Percentiles rank a stretch among this genome's conserved stretches.
These are phyloP conservation scores for Fragilariopsis cylindrus DNA, from an alignment of 108 stramenopile genomes.

Conservation along the genomic window DNA sequence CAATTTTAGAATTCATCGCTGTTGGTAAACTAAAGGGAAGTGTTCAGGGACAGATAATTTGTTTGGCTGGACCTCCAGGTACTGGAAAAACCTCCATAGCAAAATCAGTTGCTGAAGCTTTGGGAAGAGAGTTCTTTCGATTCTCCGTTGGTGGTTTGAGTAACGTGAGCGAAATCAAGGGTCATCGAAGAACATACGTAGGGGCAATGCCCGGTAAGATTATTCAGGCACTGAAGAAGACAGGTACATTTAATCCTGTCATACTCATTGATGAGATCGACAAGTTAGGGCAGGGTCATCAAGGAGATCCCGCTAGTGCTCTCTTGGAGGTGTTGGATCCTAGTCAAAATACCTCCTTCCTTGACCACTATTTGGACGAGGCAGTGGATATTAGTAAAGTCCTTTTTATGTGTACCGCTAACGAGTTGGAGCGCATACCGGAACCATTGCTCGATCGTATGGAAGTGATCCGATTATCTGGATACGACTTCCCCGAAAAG, in stretches of 20 bases:
- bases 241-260: slow-evolving; percentile 86
- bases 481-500: slow-evolving; percentile 98
- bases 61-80: slow-evolving; percentile 95
- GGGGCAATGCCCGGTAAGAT: slow-evolving; percentile 99
- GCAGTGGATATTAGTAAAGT: slow-evolving; percentile 96
- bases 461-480: slow-evolving; percentile 96
- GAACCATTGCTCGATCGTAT: slow-evolving; percentile 96
- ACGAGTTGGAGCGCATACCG: slow-evolving; percentile 92
- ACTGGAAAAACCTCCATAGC: slow-evolving; percentile 89
- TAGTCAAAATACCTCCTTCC: slow-evolving; percentile 87
- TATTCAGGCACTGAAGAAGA: slow-evolving; percentile 93
- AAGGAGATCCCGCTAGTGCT: slow-evolving; percentile 95
- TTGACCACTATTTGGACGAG: slow-evolving; percentile 97
- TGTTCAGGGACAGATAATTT: slow-evolving; percentile 95
- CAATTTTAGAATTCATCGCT: slow-evolving; percentile 97
- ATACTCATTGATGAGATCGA: slow-evolving; percentile 99
- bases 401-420: slow-evolving; percentile 98
- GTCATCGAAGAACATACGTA: slow-evolving; percentile 97
- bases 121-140: slow-evolving; percentile 94
- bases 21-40: slow-evolving; percentile 92
- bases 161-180: slow-evolving; percentile 97
- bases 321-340: slow-evolving; percentile 95
- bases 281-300: slow-evolving; percentile 89
- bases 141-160: slow-evolving; percentile 95
- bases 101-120: slow-evolving; percentile 86